phyloP scores from a whole-genome alignment of 1,139 yeast species.

The Oligophagozyma castellii region DNA sequence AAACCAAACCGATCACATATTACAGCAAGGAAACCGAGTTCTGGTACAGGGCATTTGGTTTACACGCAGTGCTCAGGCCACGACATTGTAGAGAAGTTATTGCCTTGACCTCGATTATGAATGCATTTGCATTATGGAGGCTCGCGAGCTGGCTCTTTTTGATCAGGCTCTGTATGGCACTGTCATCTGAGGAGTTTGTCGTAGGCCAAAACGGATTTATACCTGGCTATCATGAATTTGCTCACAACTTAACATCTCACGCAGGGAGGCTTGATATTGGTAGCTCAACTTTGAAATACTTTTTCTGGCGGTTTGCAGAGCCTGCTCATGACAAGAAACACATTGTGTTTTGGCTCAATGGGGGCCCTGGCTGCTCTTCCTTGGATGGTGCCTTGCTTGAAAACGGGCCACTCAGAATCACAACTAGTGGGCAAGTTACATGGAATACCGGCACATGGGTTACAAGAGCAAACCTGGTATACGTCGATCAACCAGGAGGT shows the following conservation, averaged over 20 bases:
- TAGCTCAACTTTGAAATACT: constrained; percentile 47
- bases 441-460: constrained; percentile 77
- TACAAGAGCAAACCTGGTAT: constrained; percentile 60
- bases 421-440: constrained; percentile 29
- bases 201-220: background rate
- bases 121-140: too few species aligned
- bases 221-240: background rate
- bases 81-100: too few species aligned
- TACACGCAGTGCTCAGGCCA: too few species aligned
- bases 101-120: too few species aligned
- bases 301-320: constrained; percentile 61
- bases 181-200: background rate
- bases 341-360: constrained; percentile 79
- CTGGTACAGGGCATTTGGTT: too few species aligned
- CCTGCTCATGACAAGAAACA: constrained; percentile 17
- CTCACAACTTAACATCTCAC: too few species aligned
- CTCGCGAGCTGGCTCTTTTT: too few species aligned
- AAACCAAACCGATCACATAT: too few species aligned
- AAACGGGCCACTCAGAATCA: constrained; percentile 72
- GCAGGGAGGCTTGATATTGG: constrained; percentile 26
- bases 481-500: constrained; percentile 91
- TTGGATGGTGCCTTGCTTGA: constrained; percentile 97
- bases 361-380: constrained; percentile 96
- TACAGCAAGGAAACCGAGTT: too few species aligned
- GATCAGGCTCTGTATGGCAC: too few species aligned